Evolutionary conservation across 805 yeast genomes (phyloP), one percentile per base, ranked within the genome.

Genomic region (Clavispora fructus): DNA sequence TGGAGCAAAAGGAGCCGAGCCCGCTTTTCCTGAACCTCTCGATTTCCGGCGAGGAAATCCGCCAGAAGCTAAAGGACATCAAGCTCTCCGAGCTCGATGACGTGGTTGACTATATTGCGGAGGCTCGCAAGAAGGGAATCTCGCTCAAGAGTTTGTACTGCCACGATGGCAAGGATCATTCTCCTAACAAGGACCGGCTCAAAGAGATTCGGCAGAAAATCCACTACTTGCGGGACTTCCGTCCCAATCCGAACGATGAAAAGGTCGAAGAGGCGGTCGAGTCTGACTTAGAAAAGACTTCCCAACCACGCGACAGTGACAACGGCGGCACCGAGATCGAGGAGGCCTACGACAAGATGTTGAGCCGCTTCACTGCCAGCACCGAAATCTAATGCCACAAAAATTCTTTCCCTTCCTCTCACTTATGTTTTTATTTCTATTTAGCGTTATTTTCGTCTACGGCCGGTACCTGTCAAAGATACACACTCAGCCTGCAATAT

Each of bases 11-110:
- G 31, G 29, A 12, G 14, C n/a, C 7, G 12, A 7, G 6, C n/a
- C 11, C 29, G 5, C 29, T 53, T 23, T 44, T 54, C 6, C 47
- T 43, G 4, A 31, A 45, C 7, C 54, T 59, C 29, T 48, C 53
- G 3, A 46, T 62, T 14, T 57, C 68, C 1, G 75, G 75, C 6
- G 75, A 71, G 46, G 72, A 69, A 26, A 65, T 71, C 42, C 57
- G 75, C 12, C 52, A 58, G 44, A 64, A 60, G 46, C 53, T 71
- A 30, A 53, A 61, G 32, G 57, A 60, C 13, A 58, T 62, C 27
- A 65, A 64, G 48, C 58, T 68, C 23, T 52, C 55, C 17, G 73
- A 70, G 46, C 56, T 70, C 39, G 71, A 67, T 41, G 56, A 63
- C 39, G 60, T 68, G 23, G 62, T 69, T 14, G 61, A 56, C 13